These are phyloP conservation scores for Fragilaria crotonensis DNA, from an alignment of 108 stramenopile species.

Conservation along the genomic window DNA sequence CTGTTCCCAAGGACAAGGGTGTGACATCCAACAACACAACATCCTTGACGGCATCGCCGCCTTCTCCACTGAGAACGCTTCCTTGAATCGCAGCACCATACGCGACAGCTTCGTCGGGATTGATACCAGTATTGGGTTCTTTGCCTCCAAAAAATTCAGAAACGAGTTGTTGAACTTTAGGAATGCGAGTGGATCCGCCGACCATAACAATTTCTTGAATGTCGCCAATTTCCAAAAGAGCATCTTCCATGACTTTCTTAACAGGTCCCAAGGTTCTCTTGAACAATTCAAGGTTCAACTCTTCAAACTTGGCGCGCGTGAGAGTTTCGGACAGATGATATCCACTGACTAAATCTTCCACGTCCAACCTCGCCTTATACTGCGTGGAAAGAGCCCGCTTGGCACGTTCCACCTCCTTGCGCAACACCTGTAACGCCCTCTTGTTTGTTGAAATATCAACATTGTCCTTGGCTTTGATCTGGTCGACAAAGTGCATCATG, in stretches of 20 bases:
- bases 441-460: slow-evolving; percentile 65
- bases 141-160: slow-evolving; percentile 95
- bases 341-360: slow-evolving; percentile 80
- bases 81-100: slow-evolving; percentile 87
- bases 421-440: slow-evolving; percentile 73
- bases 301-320: slow-evolving; percentile 96
- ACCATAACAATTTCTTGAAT: slow-evolving; percentile 96
- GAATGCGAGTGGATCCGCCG: slow-evolving; percentile 97
- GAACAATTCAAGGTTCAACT: slow-evolving; percentile 94
- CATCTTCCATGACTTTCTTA: slow-evolving; percentile 81
- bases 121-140: slow-evolving; percentile 85
- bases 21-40: slow-evolving; percentile 90
- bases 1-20: slow-evolving; percentile 90
- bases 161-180: slow-evolving; percentile 87
- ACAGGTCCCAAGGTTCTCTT: slow-evolving; percentile 94
- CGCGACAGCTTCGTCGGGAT: slow-evolving; percentile 98
- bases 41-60: slow-evolving; percentile 70
- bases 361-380: slow-evolving; percentile 68
- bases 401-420: slow-evolving; percentile 85
- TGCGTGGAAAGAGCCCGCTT: slow-evolving; percentile 85
- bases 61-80: slow-evolving; percentile 50
- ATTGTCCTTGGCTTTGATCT: slow-evolving; percentile 43
- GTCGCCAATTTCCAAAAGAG: slow-evolving; percentile 75
- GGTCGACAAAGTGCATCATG: slow-evolving; percentile 81
- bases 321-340: slow-evolving; percentile 79